Evolutionary conservation across 2,329 filamentous ascomycete species (phyloP).

Genomic region (Penicillium corylophilum): DNA sequence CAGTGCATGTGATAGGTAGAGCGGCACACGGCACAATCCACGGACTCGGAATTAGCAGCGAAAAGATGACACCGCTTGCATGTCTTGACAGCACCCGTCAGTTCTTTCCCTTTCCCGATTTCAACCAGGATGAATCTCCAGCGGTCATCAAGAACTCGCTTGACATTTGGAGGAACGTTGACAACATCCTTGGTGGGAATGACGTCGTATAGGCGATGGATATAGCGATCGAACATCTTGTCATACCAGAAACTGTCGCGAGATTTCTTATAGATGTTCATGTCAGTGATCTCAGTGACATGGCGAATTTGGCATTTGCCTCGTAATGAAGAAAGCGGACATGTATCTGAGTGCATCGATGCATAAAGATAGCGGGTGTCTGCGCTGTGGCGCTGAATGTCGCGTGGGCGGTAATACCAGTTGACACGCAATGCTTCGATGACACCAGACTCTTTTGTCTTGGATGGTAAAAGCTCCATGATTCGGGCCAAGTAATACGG

Average conservation of each 20-base stretch:
- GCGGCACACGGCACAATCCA: constrained; percentile 92
- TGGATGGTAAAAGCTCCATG: constrained; percentile 91
- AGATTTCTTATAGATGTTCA: constrained; percentile 80
- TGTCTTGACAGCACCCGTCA: constrained; percentile 91
- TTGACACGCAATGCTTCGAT: constrained; percentile 91
- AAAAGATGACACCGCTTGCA: constrained; percentile 92
- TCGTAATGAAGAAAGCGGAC: constrained; percentile 84
- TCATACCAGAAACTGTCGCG: constrained; percentile 95
- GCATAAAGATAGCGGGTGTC: constrained; percentile 91
- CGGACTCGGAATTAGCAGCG: constrained; percentile 93
- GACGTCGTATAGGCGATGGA: constrained; percentile 95
- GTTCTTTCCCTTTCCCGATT: constrained; percentile 87
- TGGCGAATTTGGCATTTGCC: constrained; percentile 92
- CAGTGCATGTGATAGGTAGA: constrained; percentile 99
- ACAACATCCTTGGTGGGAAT: constrained; percentile 90
- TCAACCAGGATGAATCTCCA: constrained; percentile 97
- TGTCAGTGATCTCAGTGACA: constrained; percentile 76
- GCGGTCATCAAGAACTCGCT: constrained; percentile 90
- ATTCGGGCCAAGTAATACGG: constrained; percentile 97
- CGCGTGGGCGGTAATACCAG: constrained; percentile 96
- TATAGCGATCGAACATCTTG: constrained; percentile 96
- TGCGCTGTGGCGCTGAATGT: constrained; percentile 87
- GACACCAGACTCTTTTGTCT: constrained; percentile 69
- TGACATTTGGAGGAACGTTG: constrained; percentile 92
- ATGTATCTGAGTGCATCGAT: constrained; percentile 98